Evolutionary conservation across 805 yeast species (phyloP).

Genomic region (Wickerhamomyces alni): DNA sequence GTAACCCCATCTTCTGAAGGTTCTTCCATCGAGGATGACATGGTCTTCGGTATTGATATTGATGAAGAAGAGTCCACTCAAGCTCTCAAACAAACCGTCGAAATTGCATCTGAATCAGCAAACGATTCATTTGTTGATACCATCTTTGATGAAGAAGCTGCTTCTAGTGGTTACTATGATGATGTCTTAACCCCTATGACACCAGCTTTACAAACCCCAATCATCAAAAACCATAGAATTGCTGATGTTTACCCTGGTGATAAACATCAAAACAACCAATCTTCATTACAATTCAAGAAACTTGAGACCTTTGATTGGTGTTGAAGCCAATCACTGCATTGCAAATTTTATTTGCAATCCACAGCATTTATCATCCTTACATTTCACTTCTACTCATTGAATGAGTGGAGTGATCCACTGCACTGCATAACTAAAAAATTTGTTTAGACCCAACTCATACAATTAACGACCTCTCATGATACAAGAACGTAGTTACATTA

Average conservation of each 20-base stretch:
- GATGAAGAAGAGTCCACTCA: constrained; percentile 3
- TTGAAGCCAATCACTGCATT: background rate
- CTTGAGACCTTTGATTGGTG: background rate
- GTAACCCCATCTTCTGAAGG: background rate
- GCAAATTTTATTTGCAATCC: no score
- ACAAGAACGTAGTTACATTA: no score
- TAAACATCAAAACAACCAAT: background rate
- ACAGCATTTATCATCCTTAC: no score
- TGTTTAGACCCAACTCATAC: no score
- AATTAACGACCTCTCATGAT: background rate
- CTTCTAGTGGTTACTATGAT: background rate
- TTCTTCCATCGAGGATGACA: constrained; percentile 5
- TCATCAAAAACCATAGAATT: background rate
- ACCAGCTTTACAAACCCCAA: constrained; percentile 8
- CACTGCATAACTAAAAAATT: no score
- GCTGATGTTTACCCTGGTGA: background rate
- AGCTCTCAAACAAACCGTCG: background rate
- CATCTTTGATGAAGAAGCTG: constrained; percentile 1
- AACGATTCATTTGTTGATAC: constrained; percentile 7
- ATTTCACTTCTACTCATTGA: background rate
- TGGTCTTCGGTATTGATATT: constrained; percentile 10
- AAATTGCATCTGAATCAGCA: no score
- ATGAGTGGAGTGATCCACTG: background rate
- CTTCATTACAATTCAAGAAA: background rate
- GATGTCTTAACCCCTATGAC: constrained; percentile 6